Evolutionary conservation across 306 rosid species (phyloP).

Genomic region (Purshia tridentata): DNA sequence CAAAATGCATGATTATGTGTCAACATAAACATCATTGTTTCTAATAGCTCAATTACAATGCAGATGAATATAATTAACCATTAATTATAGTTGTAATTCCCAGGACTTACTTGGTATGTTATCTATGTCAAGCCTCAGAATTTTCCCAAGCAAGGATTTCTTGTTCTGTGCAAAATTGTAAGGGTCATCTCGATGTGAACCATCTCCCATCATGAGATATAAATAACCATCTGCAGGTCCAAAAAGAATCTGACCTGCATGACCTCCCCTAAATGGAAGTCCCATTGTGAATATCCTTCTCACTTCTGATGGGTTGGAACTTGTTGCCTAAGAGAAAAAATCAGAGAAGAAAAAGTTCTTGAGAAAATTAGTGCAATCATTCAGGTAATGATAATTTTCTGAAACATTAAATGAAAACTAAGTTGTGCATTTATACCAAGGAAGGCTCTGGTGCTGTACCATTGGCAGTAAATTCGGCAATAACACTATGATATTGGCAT

Average conservation of each 20-base stretch:
- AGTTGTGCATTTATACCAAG: slow-evolving; percentile 16
- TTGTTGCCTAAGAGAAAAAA: background rate
- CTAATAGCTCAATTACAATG: no score
- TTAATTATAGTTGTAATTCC: background rate
- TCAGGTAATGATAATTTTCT: background rate
- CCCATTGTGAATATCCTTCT: slow-evolving; percentile 92
- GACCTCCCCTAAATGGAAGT: slow-evolving; percentile 47
- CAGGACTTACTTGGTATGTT: slow-evolving; percentile 38
- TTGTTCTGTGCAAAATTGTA: slow-evolving; percentile 43
- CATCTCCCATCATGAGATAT: slow-evolving; percentile 36
- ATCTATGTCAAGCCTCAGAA: slow-evolving; percentile 43
- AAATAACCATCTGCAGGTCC: slow-evolving; percentile 47
- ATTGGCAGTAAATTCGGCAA: slow-evolving; percentile 44
- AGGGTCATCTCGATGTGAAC: slow-evolving; percentile 36
- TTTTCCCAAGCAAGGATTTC: slow-evolving; percentile 48
- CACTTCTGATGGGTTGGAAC: slow-evolving; percentile 54
- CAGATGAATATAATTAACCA: no score
- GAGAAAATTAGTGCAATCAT: background rate
- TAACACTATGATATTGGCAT: slow-evolving; percentile 39
- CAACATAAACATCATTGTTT: no score
- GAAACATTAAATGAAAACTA: background rate
- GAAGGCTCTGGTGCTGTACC: slow-evolving; percentile 33
- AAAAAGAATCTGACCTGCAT: slow-evolving; percentile 43
- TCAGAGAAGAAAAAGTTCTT: background rate
- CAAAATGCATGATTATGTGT: no score